Evolutionary conservation across 225 moss, liverwort and hornwort species (phyloP).

Genomic region (Sphagnum tenellum): DNA sequence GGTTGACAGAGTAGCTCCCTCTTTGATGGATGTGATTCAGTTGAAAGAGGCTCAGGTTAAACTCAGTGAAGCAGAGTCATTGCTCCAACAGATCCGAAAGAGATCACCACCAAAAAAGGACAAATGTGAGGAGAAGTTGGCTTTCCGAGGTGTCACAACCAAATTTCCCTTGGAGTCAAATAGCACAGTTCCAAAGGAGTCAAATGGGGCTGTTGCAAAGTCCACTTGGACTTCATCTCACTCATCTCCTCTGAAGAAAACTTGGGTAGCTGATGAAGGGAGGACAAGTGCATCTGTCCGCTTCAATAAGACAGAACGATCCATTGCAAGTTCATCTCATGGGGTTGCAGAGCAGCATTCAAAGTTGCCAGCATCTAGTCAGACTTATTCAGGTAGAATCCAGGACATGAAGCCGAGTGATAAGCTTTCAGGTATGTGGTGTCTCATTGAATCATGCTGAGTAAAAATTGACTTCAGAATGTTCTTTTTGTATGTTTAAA

Average conservation of each 20-base stretch:
- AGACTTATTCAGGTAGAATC: constrained; percentile 12
- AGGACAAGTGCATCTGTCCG: constrained; percentile 12
- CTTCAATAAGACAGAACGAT: constrained; percentile 7
- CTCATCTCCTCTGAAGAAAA: constrained; percentile 13
- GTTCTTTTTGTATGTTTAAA: constrained; percentile 1
- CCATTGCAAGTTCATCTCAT: not conserved
- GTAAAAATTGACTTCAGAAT: constrained; percentile 8
- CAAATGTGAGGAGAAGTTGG: constrained; percentile 12
- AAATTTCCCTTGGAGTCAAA: constrained; percentile 11
- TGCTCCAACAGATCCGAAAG: constrained; percentile 25
- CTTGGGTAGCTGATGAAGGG: constrained; percentile 1
- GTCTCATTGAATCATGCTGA: constrained; percentile 8
- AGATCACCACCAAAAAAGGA: constrained; percentile 4
- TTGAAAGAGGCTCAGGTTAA: constrained; percentile 25
- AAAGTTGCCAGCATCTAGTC: constrained; percentile 9
- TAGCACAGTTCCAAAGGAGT: constrained; percentile 8
- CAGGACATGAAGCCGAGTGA: constrained; percentile 26
- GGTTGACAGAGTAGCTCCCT: too few species aligned
- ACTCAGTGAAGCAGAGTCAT: constrained; percentile 28
- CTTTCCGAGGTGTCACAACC: constrained; percentile 15
- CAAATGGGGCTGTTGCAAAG: not conserved
- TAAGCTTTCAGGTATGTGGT: constrained; percentile 29
- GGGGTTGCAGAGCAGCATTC: constrained; percentile 1
- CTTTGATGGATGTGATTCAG: constrained; percentile 6
- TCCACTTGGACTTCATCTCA: not conserved